phyloP scores from a whole-genome alignment of 1,284 basidiomycete species.

The Tilletia walkeri region DNA sequence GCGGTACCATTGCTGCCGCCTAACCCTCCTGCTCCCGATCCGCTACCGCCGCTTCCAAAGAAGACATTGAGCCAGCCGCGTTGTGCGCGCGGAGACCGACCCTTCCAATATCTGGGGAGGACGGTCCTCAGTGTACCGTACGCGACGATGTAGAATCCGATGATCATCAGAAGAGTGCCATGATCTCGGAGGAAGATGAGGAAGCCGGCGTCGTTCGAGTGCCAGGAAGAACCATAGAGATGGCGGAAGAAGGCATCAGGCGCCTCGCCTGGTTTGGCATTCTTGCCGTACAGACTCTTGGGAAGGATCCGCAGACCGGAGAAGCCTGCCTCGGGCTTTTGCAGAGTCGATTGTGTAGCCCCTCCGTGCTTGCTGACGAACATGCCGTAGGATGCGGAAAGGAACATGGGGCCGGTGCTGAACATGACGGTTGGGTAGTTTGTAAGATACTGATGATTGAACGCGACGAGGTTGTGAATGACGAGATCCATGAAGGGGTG shows the following conservation, averaged over 20 bases:
- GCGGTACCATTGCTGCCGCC: too few relatives aligned
- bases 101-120: slow-evolving; percentile 12
- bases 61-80: neutral
- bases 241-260: slow-evolving; percentile 83
- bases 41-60: too few relatives aligned
- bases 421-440: slow-evolving; percentile 99
- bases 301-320: slow-evolving; percentile 74
- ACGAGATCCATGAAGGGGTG: slow-evolving; percentile 90
- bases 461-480: slow-evolving; percentile 83
- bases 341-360: slow-evolving; percentile 80
- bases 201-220: slow-evolving; percentile 56
- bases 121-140: slow-evolving; percentile 15
- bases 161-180: slow-evolving; percentile 42
- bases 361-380: slow-evolving; percentile 70
- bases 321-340: slow-evolving; percentile 66
- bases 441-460: slow-evolving; percentile 86
- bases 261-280: slow-evolving; percentile 76
- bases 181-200: slow-evolving; percentile 52
- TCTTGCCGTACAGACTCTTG: slow-evolving; percentile 93
- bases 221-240: slow-evolving; percentile 94
- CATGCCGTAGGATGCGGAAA: slow-evolving; percentile 50
- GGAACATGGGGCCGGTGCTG: slow-evolving; percentile 72
- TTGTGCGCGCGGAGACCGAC: neutral
- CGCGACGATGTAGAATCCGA: slow-evolving; percentile 18
- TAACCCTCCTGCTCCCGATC: too few relatives aligned